Evolutionary conservation across 257 asterid genomes (phyloP).

Genomic region (Jasminum sambac): DNA sequence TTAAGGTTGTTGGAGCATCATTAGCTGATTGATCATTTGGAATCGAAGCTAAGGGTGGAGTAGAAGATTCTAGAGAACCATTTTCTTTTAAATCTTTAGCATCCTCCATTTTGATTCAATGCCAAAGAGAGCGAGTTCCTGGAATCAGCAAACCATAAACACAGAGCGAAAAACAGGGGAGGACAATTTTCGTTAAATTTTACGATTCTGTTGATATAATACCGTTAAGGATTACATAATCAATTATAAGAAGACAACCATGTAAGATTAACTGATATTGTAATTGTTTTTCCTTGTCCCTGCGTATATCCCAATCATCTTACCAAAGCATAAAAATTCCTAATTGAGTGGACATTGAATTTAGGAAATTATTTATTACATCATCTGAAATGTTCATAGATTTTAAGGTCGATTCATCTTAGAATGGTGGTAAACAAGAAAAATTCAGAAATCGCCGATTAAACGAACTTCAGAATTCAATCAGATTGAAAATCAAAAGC

Average conservation of each 20-base stretch:
- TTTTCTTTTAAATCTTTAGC: conserved; percentile 38
- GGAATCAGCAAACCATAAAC: conserved; percentile 15
- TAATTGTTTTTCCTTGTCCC: background rate
- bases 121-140: conserved; percentile 31
- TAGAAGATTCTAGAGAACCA: conserved; percentile 43
- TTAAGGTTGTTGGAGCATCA: conserved; percentile 29
- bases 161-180: background rate
- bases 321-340: background rate
- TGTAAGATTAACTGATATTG: background rate
- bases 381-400: background rate
- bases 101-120: conserved; percentile 61
- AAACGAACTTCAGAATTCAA: background rate
- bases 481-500: background rate
- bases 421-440: background rate
- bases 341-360: background rate
- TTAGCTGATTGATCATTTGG: conserved; percentile 39
- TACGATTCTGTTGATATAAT: background rate
- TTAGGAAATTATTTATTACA: background rate
- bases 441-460: background rate
- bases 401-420: background rate
- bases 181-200: background rate
- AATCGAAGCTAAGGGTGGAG: conserved; percentile 33
- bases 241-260: background rate
- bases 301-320: background rate
- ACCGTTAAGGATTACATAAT: background rate